Percentiles rank a stretch among this genome's conserved stretches.
Conservation (phyloP, 2,329 filamentous ascomycete genomes). For the Diaporthe velutina region DNA sequence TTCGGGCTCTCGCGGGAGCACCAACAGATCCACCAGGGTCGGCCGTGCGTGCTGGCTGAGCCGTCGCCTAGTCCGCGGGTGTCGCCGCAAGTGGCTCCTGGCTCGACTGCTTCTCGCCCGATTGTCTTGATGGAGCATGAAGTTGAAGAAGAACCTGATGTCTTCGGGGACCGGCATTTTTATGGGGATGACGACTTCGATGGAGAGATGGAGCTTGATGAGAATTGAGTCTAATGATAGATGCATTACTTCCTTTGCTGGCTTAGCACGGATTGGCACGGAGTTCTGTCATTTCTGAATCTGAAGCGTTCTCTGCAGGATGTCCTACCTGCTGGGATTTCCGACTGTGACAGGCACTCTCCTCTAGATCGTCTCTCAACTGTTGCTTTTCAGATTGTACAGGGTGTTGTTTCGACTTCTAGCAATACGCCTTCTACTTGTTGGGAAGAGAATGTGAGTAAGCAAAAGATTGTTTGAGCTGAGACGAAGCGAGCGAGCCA, state of each 20-base stretch:
- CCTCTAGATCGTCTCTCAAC: not conserved
- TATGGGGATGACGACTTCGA: constrained; percentile 7
- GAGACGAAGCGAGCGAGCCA: not conserved
- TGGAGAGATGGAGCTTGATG: constrained; percentile 7
- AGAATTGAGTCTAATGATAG: not conserved
- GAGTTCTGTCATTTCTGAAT: not conserved
- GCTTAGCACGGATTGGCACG: not conserved
- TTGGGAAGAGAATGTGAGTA: no score
- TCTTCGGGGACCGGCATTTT: constrained; percentile 23
- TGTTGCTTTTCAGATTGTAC: not conserved
- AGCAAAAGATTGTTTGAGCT: not conserved
- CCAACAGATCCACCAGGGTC: constrained; percentile 9
- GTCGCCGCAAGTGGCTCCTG: not conserved
- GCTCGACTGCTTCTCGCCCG: constrained; percentile 3
- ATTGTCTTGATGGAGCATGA: not conserved
- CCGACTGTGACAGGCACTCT: not conserved
- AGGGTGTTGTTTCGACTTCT: not conserved
- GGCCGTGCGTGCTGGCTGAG: not conserved
- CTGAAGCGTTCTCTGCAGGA: not conserved
- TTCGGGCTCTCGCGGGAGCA: constrained; percentile 1
- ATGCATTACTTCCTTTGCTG: not conserved
- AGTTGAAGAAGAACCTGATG: constrained; percentile 1
- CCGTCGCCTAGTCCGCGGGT: not conserved
- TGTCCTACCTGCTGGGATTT: no score
- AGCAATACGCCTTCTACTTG: not conserved